Base-by-base conservation (phyloP, 805 yeast genomes). In the Saccharomycopsis fodiens region DNA sequence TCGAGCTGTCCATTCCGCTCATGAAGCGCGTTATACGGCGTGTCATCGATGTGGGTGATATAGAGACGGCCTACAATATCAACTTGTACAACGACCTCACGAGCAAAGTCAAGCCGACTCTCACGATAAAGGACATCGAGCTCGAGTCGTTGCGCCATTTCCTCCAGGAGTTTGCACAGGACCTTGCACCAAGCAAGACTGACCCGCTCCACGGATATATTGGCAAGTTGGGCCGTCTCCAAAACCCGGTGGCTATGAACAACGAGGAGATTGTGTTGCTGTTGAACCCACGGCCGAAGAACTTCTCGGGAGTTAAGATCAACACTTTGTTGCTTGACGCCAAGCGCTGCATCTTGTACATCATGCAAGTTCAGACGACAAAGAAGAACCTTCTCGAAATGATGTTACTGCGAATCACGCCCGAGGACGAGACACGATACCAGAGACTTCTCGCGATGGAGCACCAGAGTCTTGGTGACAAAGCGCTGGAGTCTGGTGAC, bases 341-440 rank as follows among this genome's bases (percentile, higher is more conserved):
- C 0, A 91, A 91, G 60, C 69, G 95, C 51, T 82, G 88, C 54
- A 65, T 89, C n/a, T 64, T 83, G 13, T 87, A 87, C 57, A 78
- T 91, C 56, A 77, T 89, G 51, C 79, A 88, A 53, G 85, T 93
- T 4, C 97, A 93, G 66, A 71, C 69, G 37, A 73, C 74, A 10
- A 80, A 80, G 27, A 67, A 72, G 71, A 52, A 78, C 51, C 69
- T 91, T 37, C 72, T 82, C 44, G 93, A 84, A 42, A 63, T 87
- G 46, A 61, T 88, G 43, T 70, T 84, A 6, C 75, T 81, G 2
- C 82, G 82, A 3, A 85, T 85, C 23, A 67, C 71, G 27, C 75
- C 80, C 0, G 69, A 68, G 16, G 91, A 91, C 58, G 98, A 93
- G 59, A 62, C 67, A 4, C 68, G 62, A 43, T 88, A 82, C 62